Conservation (phyloP, 73 alveolate genomes). For the Paramecium pentaurelia region DNA sequence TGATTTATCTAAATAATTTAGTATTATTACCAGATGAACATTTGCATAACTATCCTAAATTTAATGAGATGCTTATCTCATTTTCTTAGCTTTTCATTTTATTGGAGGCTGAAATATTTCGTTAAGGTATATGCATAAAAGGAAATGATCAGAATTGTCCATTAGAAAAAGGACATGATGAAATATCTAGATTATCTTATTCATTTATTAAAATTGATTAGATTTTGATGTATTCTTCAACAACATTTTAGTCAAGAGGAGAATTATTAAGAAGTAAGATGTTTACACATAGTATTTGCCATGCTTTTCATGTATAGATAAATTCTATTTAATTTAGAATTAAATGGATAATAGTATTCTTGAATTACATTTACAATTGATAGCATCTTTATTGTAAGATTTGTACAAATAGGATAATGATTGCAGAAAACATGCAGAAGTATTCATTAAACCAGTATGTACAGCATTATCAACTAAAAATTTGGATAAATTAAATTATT, state of each 20-base stretch:
- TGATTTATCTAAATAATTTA: not conserved
- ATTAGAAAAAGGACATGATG: not conserved
- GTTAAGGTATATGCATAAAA: not conserved
- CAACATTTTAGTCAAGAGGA: not conserved
- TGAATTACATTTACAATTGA: not conserved
- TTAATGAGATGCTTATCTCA: not conserved
- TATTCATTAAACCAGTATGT: not conserved
- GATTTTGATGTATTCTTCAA: not conserved
- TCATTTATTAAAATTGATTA: not conserved
- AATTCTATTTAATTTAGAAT: not conserved
- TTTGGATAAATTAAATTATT: not conserved
- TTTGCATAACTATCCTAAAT: not conserved
- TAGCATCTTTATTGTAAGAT: not conserved
- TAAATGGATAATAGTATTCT: not conserved
- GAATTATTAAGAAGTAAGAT: not conserved
- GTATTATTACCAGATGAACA: not conserved
- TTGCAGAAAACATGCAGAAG: slow-evolving; percentile 29
- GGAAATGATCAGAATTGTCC: not conserved
- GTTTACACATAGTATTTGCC: not conserved
- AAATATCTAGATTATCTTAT: not conserved
- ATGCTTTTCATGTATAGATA: not conserved
- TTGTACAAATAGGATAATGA: not conserved
- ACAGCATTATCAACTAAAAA: not conserved
- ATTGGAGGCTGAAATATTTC: not conserved
- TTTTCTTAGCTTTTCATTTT: not conserved